These are phyloP conservation scores for Colletotrichum spinosum DNA, from an alignment of 2,329 filamentous ascomycete species.

Conservation along the genomic window DNA sequence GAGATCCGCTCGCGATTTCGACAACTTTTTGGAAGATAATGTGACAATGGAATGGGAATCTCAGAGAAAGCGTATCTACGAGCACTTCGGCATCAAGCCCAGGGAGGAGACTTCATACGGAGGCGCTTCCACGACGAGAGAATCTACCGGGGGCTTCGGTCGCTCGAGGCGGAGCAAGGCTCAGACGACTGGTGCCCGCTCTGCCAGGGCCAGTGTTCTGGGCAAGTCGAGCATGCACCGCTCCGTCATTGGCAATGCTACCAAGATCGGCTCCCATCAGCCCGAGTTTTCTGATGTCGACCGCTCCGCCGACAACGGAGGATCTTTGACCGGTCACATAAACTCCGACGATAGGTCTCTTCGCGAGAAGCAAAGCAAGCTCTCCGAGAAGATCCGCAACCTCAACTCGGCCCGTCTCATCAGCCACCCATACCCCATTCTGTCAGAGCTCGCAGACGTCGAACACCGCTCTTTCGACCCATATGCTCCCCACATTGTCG, in stretches of 20 bases:
- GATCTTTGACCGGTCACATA: slow-evolving; percentile 57
- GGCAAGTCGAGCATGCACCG: slow-evolving; percentile 77
- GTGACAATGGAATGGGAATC: slow-evolving; percentile 96
- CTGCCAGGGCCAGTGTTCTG: slow-evolving; percentile 62
- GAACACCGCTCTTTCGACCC: slow-evolving; percentile 78
- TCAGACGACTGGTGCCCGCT: slow-evolving; percentile 65
- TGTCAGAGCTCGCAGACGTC: slow-evolving; percentile 80
- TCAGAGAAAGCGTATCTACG: slow-evolving; percentile 91
- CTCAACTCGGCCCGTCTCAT: slow-evolving; percentile 80
- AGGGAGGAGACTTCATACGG: slow-evolving; percentile 57
- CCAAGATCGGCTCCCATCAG: slow-evolving; percentile 68
- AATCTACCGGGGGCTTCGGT: slow-evolving; percentile 68
- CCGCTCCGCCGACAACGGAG: slow-evolving; percentile 63
- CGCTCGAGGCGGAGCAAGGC: slow-evolving; percentile 65
- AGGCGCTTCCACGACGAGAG: slow-evolving; percentile 55
- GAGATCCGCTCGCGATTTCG: slow-evolving; percentile 90
- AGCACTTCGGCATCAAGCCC: slow-evolving; percentile 90
- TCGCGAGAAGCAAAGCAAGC: slow-evolving; percentile 85
- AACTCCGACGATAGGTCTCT: slow-evolving; percentile 80
- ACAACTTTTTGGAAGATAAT: slow-evolving; percentile 93
- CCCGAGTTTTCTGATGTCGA: slow-evolving; percentile 77
- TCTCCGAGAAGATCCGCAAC: slow-evolving; percentile 81
- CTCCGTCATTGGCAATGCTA: slow-evolving; percentile 88
- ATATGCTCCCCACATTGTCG: slow-evolving; percentile 79
- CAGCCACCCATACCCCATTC: slow-evolving; percentile 76